Evolutionary conservation across 108 stramenopile genomes (phyloP), one percentile per base, ranked within the genome.

Genomic region (Nannochloropsis salina): DNA sequence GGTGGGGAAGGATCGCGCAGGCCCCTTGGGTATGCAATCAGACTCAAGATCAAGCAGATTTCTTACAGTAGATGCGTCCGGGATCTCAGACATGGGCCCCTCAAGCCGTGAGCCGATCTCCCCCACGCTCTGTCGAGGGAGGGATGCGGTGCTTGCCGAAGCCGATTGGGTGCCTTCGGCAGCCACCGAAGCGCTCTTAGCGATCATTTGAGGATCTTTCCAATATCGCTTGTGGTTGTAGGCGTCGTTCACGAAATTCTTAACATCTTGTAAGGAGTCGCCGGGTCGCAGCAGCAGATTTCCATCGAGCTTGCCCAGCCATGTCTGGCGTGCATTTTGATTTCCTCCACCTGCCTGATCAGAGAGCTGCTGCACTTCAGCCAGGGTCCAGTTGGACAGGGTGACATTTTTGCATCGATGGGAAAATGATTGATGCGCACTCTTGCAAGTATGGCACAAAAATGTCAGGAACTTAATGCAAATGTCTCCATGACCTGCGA

Each of bases 381-480:
- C 21, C 15, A n/a, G 82, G 82, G 82, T 82, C 82, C 82, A 82
- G 44, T 43, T 44, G 21, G 82, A 82, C 15, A 82, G 42, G 44
- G 20, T 44, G 44, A 82, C 21, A 21, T 21, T 82, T 21, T 82
- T 82, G 82, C 82, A 82, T 21, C 82, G 82, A 21, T 82, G 82
- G 21, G 82, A 82, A 20, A 82, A 44, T 20, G 82, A 43, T 21
- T 82, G 82, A 9, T 82, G 82, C 9, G 44, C 44, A 9, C 44
- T 82, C 21, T 82, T 82, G 8, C 82, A 82, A 8, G 82, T 44
- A 21, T 82, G 15, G 82, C 82, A 82, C 20, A 82, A 15, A 45
- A 82, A 82, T 82, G 82, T 82, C 82, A n/a, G 82, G 21, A 82
- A 82, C 21, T 82, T 82, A 21, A 21, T 45, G 82, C 82, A 82